Conservation (phyloP, 2,329 filamentous ascomycete genomes). For the Xylaria sp. region DNA sequence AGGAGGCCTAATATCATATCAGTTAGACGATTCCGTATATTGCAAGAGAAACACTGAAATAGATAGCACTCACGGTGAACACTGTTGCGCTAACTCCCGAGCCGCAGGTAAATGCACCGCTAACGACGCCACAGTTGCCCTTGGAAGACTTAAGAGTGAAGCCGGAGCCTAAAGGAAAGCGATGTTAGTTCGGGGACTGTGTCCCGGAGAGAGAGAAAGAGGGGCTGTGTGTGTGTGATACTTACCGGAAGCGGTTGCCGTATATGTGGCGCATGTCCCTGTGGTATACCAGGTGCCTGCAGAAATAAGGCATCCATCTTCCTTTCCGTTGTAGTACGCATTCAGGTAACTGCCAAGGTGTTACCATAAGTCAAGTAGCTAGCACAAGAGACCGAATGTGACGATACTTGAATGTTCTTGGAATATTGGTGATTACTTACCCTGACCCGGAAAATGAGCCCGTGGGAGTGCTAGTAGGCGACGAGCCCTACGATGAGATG, state of each 20-base stretch:
- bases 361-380: neutral
- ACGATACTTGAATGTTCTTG: neutral
- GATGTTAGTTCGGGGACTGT: neutral
- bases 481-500: conserved; percentile 41
- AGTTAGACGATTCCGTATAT: neutral
- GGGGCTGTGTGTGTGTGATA: neutral
- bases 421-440: conserved; percentile 4
- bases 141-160: conserved; percentile 70
- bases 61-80: conserved; percentile 35
- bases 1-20: conserved; percentile 25
- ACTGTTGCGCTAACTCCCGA: conserved; percentile 51
- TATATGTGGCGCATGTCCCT: conserved; percentile 75
- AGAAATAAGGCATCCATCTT: conserved; percentile 74
- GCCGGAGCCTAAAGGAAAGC: conserved; percentile 49
- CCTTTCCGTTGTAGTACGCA: conserved; percentile 60
- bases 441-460: conserved; percentile 61
- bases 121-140: conserved; percentile 66
- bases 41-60: neutral
- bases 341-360: conserved; percentile 60
- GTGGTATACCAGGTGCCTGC: conserved; percentile 74
- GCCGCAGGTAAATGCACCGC: conserved; percentile 66
- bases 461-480: conserved; percentile 53
- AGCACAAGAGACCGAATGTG: neutral
- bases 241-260: conserved; percentile 57
- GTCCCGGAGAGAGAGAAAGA: neutral